A percentile compares a stretch with the other conserved stretches of the same genome.
Conservation (phyloP, 78 protist genomes). For the Dictyostelium purpureum region DNA sequence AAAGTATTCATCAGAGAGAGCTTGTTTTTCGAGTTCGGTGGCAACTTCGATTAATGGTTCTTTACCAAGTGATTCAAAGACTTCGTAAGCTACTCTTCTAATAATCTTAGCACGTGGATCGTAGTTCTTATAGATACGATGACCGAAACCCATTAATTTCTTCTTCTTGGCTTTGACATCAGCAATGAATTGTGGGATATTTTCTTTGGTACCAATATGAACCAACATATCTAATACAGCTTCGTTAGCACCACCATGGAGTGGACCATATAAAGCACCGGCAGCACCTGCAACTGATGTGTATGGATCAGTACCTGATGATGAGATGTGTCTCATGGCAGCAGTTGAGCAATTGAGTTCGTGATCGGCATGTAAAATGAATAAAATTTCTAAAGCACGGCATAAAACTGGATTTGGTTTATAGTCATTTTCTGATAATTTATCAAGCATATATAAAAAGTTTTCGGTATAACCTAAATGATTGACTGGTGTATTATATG, state of each 20-base stretch:
- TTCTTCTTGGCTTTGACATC: slow-evolving; percentile 73
- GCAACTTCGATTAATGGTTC: slow-evolving; percentile 83
- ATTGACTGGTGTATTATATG: slow-evolving; percentile 75
- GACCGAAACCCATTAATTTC: slow-evolving; percentile 90
- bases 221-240: slow-evolving; percentile 88
- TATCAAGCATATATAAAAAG: slow-evolving; percentile 83
- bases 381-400: slow-evolving; percentile 83
- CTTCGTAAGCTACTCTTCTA: slow-evolving; percentile 48
- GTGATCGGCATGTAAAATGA: slow-evolving; percentile 92
- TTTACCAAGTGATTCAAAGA: slow-evolving; percentile 19
- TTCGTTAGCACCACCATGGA: slow-evolving; percentile 92
- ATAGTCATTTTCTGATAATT: slow-evolving; percentile 32
- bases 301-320: slow-evolving; percentile 81
- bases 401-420: slow-evolving; percentile 77
- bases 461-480: slow-evolving; percentile 68
- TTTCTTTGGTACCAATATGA: slow-evolving; percentile 84
- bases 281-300: slow-evolving; percentile 79
- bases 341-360: slow-evolving; percentile 92
- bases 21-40: slow-evolving; percentile 77
- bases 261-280: slow-evolving; percentile 91
- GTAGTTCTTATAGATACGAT: slow-evolving; percentile 88
- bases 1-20: slow-evolving; percentile 84
- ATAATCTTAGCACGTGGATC: slow-evolving; percentile 91
- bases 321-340: slow-evolving; percentile 80
- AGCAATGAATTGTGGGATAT: slow-evolving; percentile 49